Percentiles rank a stretch among this genome's conserved stretches.
phyloP scores from a whole-genome alignment of 2,329 filamentous ascomycete species.

The Pseudocercospora musae region DNA sequence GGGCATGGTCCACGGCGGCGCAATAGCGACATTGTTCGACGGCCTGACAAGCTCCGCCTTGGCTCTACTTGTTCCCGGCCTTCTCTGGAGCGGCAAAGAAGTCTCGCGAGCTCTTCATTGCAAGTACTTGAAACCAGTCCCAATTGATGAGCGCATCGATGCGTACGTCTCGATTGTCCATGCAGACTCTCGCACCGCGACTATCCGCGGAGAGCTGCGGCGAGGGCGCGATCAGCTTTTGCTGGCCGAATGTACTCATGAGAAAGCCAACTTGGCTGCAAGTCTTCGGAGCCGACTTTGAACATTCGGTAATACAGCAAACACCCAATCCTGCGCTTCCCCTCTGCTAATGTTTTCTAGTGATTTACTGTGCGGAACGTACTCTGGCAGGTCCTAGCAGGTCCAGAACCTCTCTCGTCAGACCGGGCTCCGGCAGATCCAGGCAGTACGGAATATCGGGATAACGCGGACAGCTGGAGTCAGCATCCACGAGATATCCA shows the following conservation, averaged over 20 bases:
- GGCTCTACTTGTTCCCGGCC: conserved; percentile 18
- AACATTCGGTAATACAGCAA: background rate
- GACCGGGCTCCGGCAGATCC: background rate
- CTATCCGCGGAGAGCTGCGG: conserved; percentile 41
- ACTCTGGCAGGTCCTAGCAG: background rate
- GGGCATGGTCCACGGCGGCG: conserved; percentile 18
- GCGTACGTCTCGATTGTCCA: conserved; percentile 45
- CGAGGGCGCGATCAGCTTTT: conserved; percentile 32
- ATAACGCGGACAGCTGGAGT: too few species aligned
- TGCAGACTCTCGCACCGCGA: conserved; percentile 41
- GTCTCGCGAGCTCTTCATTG: conserved; percentile 44
- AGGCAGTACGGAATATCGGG: background rate
- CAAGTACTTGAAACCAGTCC: conserved; percentile 43
- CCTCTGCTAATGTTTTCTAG: background rate
- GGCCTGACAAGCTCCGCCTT: conserved; percentile 17
- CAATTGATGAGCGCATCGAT: conserved; percentile 38
- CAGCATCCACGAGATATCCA: background rate
- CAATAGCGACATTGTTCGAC: conserved; percentile 22
- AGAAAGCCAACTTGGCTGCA: conserved; percentile 25
- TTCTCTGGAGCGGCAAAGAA: conserved; percentile 39
- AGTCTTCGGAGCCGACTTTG: conserved; percentile 6
- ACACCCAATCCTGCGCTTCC: background rate
- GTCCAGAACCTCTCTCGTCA: background rate
- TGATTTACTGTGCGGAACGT: background rate
- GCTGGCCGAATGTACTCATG: conserved; percentile 35